These are phyloP conservation scores for Zymoseptoria ardabiliae DNA, from an alignment of 2,329 filamentous ascomycete species.

Conservation along the genomic window DNA sequence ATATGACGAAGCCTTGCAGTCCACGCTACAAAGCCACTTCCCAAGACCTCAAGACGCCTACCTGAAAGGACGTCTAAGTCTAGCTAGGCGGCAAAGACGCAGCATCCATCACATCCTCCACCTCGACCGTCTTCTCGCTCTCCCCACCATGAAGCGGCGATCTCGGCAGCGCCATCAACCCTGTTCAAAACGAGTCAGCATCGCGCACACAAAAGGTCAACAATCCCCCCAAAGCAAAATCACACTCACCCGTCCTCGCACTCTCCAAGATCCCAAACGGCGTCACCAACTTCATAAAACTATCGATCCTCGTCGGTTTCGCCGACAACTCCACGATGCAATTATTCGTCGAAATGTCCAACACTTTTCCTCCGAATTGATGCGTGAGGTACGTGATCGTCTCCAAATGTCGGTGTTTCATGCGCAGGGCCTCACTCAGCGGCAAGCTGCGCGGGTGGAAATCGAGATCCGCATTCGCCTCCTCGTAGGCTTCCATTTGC, in stretches of 20 bases:
- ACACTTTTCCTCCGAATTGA: constrained; percentile 93
- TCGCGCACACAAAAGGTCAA: not conserved
- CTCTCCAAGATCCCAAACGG: constrained; percentile 97
- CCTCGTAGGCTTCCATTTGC: constrained; percentile 11
- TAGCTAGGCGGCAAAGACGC: constrained; percentile 90
- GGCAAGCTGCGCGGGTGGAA: constrained; percentile 87
- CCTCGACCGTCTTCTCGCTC: constrained; percentile 74
- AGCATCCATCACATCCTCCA: constrained; percentile 88
- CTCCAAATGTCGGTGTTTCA: constrained; percentile 96
- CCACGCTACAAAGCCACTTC: not conserved
- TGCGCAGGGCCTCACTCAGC: constrained; percentile 78
- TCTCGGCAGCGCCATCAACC: constrained; percentile 91
- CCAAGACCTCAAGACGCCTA: not conserved
- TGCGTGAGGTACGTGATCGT: constrained; percentile 94
- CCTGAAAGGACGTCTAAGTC: constrained; percentile 15
- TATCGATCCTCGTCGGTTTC: constrained; percentile 89
- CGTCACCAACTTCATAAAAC: constrained; percentile 89
- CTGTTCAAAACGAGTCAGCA: constrained; percentile 29
- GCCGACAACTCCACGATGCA: constrained; percentile 97
- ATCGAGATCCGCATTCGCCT: constrained; percentile 43
- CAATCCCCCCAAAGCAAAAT: not conserved
- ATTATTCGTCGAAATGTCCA: constrained; percentile 97
- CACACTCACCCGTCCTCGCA: constrained; percentile 65
- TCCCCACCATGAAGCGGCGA: constrained; percentile 73
- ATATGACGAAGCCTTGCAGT: not conserved